A percentile compares a stretch with the other conserved stretches of the same genome.
Evolutionary conservation across 345 rosid genomes (phyloP).

Genomic region (Syzygium grande): DNA sequence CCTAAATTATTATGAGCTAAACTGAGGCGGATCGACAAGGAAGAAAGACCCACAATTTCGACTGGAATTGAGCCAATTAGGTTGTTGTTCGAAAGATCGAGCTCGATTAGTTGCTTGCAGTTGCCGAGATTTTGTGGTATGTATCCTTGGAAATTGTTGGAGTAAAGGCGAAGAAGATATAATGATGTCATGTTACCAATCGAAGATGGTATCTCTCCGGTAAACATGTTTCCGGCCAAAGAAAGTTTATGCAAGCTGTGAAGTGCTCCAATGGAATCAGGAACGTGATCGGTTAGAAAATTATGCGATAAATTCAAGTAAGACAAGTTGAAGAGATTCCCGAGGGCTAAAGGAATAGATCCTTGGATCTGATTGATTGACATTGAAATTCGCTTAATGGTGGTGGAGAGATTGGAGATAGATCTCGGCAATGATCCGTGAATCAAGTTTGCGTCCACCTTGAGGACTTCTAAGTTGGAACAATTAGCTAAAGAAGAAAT

Average conservation of each 20-base stretch:
- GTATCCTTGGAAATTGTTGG: neutral
- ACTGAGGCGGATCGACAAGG: fast-evolving
- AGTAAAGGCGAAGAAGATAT: fast-evolving
- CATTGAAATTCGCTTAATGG: fast-evolving
- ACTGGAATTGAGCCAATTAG: neutral
- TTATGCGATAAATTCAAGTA: fast-evolving
- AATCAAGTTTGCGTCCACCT: fast-evolving
- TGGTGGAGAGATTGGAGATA: neutral
- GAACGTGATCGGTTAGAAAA: fast-evolving
- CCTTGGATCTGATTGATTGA: fast-evolving
- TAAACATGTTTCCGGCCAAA: fast-evolving
- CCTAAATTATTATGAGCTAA: neutral
- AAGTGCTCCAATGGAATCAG: neutral
- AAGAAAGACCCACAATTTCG: neutral
- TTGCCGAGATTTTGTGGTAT: fast-evolving
- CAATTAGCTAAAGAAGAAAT: neutral
- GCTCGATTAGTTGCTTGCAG: fast-evolving
- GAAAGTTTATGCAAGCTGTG: fast-evolving
- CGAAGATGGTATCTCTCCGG: neutral
- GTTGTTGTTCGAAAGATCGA: neutral
- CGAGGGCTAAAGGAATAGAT: neutral
- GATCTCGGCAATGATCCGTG: neutral
- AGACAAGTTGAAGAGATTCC: neutral
- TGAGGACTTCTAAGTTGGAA: fast-evolving
- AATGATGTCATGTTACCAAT: neutral